Evolutionary conservation across 305 asterid genomes (phyloP).

Genomic region (Coffea humblotiana): DNA sequence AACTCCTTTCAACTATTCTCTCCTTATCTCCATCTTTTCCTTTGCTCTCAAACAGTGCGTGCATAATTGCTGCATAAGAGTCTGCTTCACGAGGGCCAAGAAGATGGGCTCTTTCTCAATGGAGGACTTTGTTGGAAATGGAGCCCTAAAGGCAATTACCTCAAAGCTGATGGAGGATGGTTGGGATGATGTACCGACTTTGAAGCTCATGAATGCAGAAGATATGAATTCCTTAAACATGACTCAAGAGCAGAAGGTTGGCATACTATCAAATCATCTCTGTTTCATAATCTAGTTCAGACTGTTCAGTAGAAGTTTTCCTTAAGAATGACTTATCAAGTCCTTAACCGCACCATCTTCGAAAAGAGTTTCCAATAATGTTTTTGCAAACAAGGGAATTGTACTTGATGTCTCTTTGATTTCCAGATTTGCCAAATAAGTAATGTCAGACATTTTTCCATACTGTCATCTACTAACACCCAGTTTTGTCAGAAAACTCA

Average conservation of each 20-base stretch:
- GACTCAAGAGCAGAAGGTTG: constrained; percentile 75
- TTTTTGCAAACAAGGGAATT: background rate
- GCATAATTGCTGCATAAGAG: background rate
- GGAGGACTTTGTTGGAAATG: constrained; percentile 79
- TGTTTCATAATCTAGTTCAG: background rate
- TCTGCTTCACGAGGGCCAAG: constrained; percentile 3
- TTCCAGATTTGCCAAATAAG: background rate
- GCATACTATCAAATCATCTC: constrained; percentile 20
- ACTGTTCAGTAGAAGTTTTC: background rate
- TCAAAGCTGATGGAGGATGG: constrained; percentile 75
- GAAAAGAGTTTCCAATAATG: too few relatives aligned
- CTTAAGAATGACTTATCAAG: background rate
- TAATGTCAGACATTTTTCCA: too few relatives aligned
- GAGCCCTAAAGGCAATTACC: constrained; percentile 54
- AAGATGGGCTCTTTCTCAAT: constrained; percentile 80
- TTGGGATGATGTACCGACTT: constrained; percentile 88
- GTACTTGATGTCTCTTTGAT: background rate
- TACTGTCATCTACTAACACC: too few relatives aligned
- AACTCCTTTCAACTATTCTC: background rate
- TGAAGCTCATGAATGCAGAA: constrained; percentile 76
- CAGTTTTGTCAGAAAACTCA: background rate
- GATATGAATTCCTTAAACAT: constrained; percentile 69
- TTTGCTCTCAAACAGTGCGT: too few relatives aligned
- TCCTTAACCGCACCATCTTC: background rate
- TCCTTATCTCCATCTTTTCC: constrained; percentile 5